A percentile compares a stretch with the other conserved stretches of the same genome.
phyloP scores from a whole-genome alignment of 1,284 basidiomycete species.

The Serendipita sp. region DNA sequence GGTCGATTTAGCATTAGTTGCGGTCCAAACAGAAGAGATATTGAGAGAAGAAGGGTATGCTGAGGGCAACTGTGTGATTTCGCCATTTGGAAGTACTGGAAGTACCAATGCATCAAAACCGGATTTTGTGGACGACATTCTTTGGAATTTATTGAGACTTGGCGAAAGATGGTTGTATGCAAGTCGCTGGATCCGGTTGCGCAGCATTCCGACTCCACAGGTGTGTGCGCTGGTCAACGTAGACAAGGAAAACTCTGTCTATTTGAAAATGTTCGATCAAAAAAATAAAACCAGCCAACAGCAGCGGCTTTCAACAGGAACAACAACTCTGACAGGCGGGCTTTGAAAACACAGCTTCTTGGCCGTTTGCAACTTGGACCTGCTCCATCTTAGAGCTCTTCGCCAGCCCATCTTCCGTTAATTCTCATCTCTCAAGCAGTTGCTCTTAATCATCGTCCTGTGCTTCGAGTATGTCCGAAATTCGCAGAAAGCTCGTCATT shows the following conservation, averaged over 20 bases:
- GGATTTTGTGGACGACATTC: neutral
- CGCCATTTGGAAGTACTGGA: conserved; percentile 2
- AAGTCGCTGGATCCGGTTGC: too few relatives aligned
- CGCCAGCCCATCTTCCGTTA: neutral
- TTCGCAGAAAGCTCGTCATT: conserved; percentile 66
- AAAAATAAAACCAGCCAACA: neutral
- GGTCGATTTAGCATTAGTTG: neutral
- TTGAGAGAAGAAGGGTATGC: neutral
- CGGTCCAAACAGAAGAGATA: neutral
- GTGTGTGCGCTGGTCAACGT: neutral
- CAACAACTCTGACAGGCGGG: too few relatives aligned
- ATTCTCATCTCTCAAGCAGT: neutral
- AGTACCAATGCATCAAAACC: neutral
- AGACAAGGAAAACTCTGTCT: neutral
- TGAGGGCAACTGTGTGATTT: neutral
- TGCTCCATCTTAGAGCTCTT: neutral
- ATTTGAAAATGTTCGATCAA: neutral
- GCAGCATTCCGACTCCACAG: too few relatives aligned
- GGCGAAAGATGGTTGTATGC: neutral
- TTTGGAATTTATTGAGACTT: neutral
- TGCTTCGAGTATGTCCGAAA: conserved; percentile 38
- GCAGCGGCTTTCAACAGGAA: too few relatives aligned
- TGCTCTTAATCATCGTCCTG: conserved; percentile 1
- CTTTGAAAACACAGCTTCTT: too few relatives aligned
- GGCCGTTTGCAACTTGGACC: neutral